These are phyloP conservation scores for Astrothelium macrocarpum DNA, from an alignment of 495 filamentous ascomycete species.

Conservation along the genomic window DNA sequence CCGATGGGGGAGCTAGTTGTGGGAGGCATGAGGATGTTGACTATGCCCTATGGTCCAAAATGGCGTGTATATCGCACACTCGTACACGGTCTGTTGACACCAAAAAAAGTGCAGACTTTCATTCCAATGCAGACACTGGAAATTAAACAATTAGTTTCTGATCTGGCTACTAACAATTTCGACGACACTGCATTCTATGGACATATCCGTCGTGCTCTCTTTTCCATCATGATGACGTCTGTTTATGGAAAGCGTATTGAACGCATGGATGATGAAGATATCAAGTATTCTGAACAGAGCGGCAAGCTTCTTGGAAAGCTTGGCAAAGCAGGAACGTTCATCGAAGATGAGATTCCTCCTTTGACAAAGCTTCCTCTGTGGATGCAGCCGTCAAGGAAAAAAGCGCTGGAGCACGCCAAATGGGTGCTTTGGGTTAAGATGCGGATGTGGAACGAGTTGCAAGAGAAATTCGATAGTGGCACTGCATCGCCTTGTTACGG, in stretches of 20 bases:
- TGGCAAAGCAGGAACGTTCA: conserved; percentile 17
- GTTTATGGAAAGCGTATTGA: conserved; percentile 23
- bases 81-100: conserved; percentile 24
- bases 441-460: conserved; percentile 12
- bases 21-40: conserved; percentile 21
- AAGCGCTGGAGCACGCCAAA: conserved; percentile 20
- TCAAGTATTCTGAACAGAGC: conserved; percentile 19
- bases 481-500: conserved; percentile 20
- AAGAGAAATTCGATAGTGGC: conserved; percentile 17
- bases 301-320: conserved; percentile 18
- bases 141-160: conserved; percentile 23
- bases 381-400: conserved; percentile 17
- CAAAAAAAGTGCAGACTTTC: conserved; percentile 19
- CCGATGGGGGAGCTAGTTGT: conserved; percentile 26
- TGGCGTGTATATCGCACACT: conserved; percentile 26
- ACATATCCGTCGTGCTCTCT: conserved; percentile 22
- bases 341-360: conserved; percentile 22
- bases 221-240: conserved; percentile 27
- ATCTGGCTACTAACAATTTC: conserved; percentile 22
- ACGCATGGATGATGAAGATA: conserved; percentile 18
- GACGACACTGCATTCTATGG: conserved; percentile 19
- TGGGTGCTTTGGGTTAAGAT: conserved; percentile 20
- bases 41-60: conserved; percentile 22
- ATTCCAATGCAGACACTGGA: conserved; percentile 29
- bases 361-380: conserved; percentile 17